Evolutionary conservation across 2,329 filamentous ascomycete genomes (phyloP), one percentile per base, ranked within the genome.

Genomic region (Moelleriella libera): DNA sequence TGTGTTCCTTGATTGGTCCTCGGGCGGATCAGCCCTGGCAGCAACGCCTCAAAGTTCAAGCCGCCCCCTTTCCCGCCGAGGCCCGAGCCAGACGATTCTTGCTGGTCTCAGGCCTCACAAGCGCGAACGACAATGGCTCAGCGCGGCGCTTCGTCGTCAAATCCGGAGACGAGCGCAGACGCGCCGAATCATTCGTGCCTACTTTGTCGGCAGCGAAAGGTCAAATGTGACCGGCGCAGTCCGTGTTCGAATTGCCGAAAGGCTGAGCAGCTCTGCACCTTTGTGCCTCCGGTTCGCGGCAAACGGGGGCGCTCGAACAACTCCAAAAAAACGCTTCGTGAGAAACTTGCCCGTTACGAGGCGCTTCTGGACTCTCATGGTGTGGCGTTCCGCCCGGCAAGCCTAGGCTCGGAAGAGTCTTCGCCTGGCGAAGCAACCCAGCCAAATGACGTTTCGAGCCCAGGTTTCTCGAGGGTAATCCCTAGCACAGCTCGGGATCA

Each of bases 331-430:
- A 79, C 80, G 51, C 76, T 84, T 48, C 69, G 71, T 49, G 79
- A 79, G 32, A 76, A 74, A 54, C 78, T 77, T 46, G 78, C 75
- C 46, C 68, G 80, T 52, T 86, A 85, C 58, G 75, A 53, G 39
- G 30, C 47, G 11, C 34, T 53, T 34, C 50, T 52, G 29, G 43
- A 46, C 45, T 39, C 48, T 30, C 41, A 48, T 6, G 51, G 51
- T 12, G 44, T 46, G 9, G n/a, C 30, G 4, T 29, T 48, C 30
- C 47, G 45, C 4, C 37, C 47, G 11, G n/a, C 43, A 7, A 41
- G 9, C 8, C 32, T 10, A 7, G 43, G 32, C 12, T 14, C 37
- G 34, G 43, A 49, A 14, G 47, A 32, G 1, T 44, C 43, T 8
- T n/a, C 6, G 6, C 9, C 8, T 10, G 44, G 40, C 11, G 30